Evolutionary conservation across 345 rosid species (phyloP), one percentile per base, ranked within the genome.

Genomic region (Ricinus communis): DNA sequence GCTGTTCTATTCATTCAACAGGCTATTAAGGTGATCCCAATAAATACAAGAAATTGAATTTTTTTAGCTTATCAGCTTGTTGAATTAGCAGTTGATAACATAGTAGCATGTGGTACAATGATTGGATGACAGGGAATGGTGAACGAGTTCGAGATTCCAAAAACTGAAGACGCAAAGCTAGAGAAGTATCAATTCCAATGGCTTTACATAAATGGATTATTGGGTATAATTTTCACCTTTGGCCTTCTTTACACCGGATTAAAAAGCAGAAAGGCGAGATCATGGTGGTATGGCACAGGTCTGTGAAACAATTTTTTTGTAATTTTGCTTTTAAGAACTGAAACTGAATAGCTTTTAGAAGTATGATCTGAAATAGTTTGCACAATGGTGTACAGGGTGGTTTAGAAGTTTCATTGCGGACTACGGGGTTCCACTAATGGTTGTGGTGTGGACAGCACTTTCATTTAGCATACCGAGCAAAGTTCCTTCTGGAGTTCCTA

Each of bases 401-500:
- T 62, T 74, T 25, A 82, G 96, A 73, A 84, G 87, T 73, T 83
- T 88, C 80, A 74, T 82, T 14, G 91, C 97, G 41, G 98, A 91
- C 73, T 91, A 91, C 66, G 98, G 98, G 9, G 97, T 93, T 71
- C 97, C 97, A 1, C 74, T 87, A 28, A 90, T 87, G 97, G 96
- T 93, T 58, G 75, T 89, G 67, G 77, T 84, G 33, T 93, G 98
- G 98, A 91, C 93, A 4, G 86, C 84, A 36, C 72, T 87, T 72
- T 87, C 95, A 11, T 91, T 80, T 52, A 75, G 63, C 18, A 67
- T 77, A 21, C 85, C 87, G 0, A 72, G 81, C 12, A 72, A 81
- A 49, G 85, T 87, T 69, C 92, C 97, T 31, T 76, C 86, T 0
- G 97, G 97, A 47, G 87, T 91, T 64, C 97, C 96, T 0, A 87